phyloP scores from a whole-genome alignment of 2,329 filamentous ascomycete species.

The Diaporthe ampelina region DNA sequence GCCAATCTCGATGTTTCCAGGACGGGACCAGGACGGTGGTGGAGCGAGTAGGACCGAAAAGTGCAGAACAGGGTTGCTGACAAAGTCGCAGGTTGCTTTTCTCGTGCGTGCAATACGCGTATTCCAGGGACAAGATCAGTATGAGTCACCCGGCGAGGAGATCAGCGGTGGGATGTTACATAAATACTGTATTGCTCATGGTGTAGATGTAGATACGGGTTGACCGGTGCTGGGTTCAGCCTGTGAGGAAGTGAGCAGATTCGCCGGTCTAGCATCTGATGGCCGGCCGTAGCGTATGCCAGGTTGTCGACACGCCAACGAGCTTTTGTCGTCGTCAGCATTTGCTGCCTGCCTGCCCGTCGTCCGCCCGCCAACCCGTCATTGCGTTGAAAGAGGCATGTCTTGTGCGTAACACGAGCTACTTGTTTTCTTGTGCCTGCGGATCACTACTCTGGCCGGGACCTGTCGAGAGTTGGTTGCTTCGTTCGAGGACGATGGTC shows the following conservation, averaged over 20 bases:
- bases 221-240: constrained; percentile 16
- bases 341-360: neutral
- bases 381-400: neutral
- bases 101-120: neutral
- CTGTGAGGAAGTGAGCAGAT: constrained; percentile 19
- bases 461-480: neutral
- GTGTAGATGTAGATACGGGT: neutral
- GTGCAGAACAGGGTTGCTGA: neutral
- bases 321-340: constrained; percentile 24
- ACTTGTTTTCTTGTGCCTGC: neutral
- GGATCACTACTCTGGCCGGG: neutral
- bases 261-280: neutral
- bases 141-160: constrained; percentile 29
- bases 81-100: neutral
- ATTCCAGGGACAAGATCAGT: constrained; percentile 3
- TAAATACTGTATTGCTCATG: neutral
- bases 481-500: neutral
- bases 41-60: constrained; percentile 5
- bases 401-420: neutral
- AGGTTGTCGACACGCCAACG: neutral
- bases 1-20: too few species aligned
- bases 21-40: neutral
- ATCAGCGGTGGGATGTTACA: constrained; percentile 26
- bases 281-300: neutral
- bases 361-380: neutral